These are phyloP conservation scores for Vanrija humicola DNA, from an alignment of 1,284 basidiomycete species.

Conservation along the genomic window DNA sequence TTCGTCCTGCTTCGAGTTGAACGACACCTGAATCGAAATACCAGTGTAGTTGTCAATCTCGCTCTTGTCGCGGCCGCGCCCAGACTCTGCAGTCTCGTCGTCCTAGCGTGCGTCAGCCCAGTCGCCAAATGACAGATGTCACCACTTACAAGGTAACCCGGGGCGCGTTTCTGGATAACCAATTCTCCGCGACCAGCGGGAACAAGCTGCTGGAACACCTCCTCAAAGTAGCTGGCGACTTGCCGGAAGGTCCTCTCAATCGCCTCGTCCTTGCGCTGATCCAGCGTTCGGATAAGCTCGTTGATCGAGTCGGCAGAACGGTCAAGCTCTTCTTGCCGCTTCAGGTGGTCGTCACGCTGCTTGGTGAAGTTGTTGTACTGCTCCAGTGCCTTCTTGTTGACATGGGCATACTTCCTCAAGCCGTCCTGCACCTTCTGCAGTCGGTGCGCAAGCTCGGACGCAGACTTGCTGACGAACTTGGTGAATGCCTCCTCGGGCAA, in stretches of 20 bases:
- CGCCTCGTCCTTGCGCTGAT: constrained; percentile 96
- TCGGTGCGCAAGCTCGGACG: constrained; percentile 76
- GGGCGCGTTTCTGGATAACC: constrained; percentile 71
- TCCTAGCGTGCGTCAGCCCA: constrained; percentile 23
- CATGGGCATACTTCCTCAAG: constrained; percentile 93
- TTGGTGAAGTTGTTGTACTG: constrained; percentile 98
- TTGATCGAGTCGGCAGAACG: constrained; percentile 83
- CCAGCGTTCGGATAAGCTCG: constrained; percentile 90
- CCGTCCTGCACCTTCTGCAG: constrained; percentile 86
- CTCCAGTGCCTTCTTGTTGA: constrained; percentile 99
- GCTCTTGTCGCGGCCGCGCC: constrained; percentile 56
- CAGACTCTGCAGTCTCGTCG: constrained; percentile 43
- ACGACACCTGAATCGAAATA: constrained; percentile 96
- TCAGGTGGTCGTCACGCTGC: constrained; percentile 84
- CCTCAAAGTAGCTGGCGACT: constrained; percentile 92
- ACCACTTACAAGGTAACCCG: background rate
- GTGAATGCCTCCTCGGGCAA: constrained; percentile 96
- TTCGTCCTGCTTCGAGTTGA: constrained; percentile 97
- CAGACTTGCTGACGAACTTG: constrained; percentile 79
- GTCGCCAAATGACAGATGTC: background rate
- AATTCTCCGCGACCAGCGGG: constrained; percentile 85
- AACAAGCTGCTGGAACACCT: constrained; percentile 96
- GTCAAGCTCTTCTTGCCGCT: constrained; percentile 84
- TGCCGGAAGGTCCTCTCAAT: constrained; percentile 98
- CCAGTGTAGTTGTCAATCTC: constrained; percentile 93